These are phyloP conservation scores for Rhinocladiella similis DNA, from an alignment of 2,329 filamentous ascomycete species.

Conservation along the genomic window DNA sequence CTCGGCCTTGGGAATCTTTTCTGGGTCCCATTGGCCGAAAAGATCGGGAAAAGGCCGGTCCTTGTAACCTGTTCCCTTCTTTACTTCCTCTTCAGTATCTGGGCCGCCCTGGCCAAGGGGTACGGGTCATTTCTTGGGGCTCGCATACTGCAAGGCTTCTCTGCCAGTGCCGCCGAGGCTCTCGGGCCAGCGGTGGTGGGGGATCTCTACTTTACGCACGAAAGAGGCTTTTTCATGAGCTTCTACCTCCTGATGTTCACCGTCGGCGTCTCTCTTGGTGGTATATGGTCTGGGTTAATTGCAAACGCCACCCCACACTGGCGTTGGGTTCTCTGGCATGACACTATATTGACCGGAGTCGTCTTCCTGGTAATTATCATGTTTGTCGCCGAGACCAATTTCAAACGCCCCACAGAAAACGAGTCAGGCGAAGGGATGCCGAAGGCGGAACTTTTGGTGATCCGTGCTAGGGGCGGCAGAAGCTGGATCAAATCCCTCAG, in stretches of 20 bases:
- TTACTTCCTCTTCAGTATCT: constrained; percentile 54
- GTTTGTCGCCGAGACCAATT: constrained; percentile 11
- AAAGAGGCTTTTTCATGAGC: constrained; percentile 58
- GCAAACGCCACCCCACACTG: constrained; percentile 7
- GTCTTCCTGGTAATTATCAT: not conserved
- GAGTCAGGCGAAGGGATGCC: constrained; percentile 9
- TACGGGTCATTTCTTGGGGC: constrained; percentile 65
- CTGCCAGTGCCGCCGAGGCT: constrained; percentile 59
- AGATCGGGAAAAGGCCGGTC: constrained; percentile 56
- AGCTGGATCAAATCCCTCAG: constrained; percentile 7
- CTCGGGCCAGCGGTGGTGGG: constrained; percentile 58
- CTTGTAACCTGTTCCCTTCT: constrained; percentile 53
- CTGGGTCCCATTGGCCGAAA: constrained; percentile 57
- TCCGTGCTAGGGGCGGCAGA: not conserved
- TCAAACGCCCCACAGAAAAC: constrained; percentile 8
- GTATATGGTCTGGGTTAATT: constrained; percentile 6
- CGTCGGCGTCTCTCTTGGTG: constrained; percentile 22
- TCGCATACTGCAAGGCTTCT: constrained; percentile 61
- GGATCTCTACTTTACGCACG: constrained; percentile 64
- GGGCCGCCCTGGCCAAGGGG: constrained; percentile 57
- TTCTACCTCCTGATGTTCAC: constrained; percentile 52
- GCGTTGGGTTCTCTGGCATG: constrained; percentile 5
- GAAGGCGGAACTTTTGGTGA: not conserved
- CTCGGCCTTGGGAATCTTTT: constrained; percentile 61
- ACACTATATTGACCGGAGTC: constrained; percentile 5